phyloP scores from a whole-genome alignment of 129 eudicot genomes.

The Scalesia atractyloides region DNA sequence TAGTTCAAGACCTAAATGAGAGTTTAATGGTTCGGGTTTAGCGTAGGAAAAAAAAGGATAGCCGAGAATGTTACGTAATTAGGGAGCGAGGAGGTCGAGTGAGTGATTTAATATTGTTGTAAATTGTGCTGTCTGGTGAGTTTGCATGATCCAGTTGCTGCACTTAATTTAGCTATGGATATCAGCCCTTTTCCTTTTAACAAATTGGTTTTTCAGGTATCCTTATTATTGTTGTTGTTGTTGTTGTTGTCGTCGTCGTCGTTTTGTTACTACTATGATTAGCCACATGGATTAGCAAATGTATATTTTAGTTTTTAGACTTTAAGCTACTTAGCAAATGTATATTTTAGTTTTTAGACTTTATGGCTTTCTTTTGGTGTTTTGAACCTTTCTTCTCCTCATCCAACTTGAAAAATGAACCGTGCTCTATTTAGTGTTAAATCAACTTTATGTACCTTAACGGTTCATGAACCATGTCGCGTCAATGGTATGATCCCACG shows the following conservation, averaged over 20 bases:
- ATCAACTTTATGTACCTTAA: background rate
- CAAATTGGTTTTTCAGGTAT: slow-evolving; percentile 12
- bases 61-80: slow-evolving; percentile 28
- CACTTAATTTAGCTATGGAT: slow-evolving; percentile 30
- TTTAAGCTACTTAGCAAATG: slow-evolving; percentile 36
- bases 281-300: slow-evolving; percentile 32
- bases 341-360: slow-evolving; percentile 31
- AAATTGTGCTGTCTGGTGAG: slow-evolving; percentile 59
- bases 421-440: background rate
- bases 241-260: too few species aligned
- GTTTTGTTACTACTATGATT: slow-evolving; percentile 3
- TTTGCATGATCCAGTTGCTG: slow-evolving; percentile 59
- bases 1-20: slow-evolving; percentile 59
- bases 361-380: slow-evolving; percentile 15
- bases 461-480: background rate
- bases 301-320: slow-evolving; percentile 33
- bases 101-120: slow-evolving; percentile 34
- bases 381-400: background rate
- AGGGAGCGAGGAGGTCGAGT: slow-evolving; percentile 30
- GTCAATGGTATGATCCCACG: background rate
- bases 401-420: background rate
- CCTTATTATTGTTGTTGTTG: background rate
- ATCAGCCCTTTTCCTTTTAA: slow-evolving; percentile 7
- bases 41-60: slow-evolving; percentile 22
- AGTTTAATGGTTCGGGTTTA: slow-evolving; percentile 2